Base-by-base conservation (phyloP, 768 basidiomycete species). In the Suillus occidentalis region DNA sequence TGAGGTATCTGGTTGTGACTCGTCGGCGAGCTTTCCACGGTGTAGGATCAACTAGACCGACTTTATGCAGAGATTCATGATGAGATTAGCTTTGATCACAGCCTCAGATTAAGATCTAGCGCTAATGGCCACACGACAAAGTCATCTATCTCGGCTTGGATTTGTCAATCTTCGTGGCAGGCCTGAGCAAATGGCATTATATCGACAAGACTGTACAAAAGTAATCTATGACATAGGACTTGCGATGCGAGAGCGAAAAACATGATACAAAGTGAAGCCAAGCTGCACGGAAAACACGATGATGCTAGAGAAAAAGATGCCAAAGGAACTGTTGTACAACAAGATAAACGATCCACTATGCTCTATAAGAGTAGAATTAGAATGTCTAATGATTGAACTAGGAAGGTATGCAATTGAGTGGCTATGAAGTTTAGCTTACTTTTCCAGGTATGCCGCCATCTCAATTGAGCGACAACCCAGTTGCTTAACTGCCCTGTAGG, bases 401-500 rank as follows among this genome's bases (percentile, higher is more conserved):
- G 55, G 57, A 31, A 56, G 62, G 63, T 55, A 40, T 77, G 68
- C 67, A 71, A 63, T 42, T 68, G 72, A 65, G 66, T 59, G 68
- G 63, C 59, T 58, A 14, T 36, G 60, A 53, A 43, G 50, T 66
- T 40, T 65, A 60, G 63, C 59, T 49, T 63, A 66, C 63, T 65
- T 68, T 68, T 66, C 60, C 39, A 47, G 49, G 49, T 60, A 45
- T 69, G 50, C 58, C 50, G 28, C 60, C 47, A 62, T 36, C 61
- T 69, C 67, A 50, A 25, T 66, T 49, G 62, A 63, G 50, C 57
- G 55, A 62, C 63, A 42, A 37, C 40, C 56, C 56, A 43, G 36
- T 39, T 68, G 57, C 65, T 73, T 55, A 55, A 53, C 60, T 71
- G 69, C 61, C 55, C 79, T 62, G 77, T 77, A 42, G 88, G 78